Conservation (phyloP, 1,284 basidiomycete genomes). For the Amylostereum areolatum region DNA sequence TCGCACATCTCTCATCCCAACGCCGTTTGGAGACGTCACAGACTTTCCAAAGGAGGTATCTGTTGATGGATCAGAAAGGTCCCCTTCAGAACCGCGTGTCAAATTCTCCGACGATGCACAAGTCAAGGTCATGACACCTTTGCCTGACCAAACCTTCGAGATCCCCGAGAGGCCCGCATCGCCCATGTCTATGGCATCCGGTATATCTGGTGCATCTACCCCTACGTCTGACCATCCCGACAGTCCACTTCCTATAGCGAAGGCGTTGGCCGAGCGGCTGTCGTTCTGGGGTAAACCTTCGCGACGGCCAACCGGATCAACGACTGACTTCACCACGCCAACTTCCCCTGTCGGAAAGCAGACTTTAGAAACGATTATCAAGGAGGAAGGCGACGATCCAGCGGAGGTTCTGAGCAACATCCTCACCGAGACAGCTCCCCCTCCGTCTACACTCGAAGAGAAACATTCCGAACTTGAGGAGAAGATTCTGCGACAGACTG, state of each 20-base stretch:
- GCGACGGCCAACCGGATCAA: conserved; percentile 20
- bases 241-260: conserved; percentile 46
- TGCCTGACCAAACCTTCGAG: conserved; percentile 17
- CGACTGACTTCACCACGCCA: conserved; percentile 17
- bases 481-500: conserved; percentile 70
- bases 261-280: conserved; percentile 54
- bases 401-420: conserved; percentile 48
- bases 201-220: conserved; percentile 47
- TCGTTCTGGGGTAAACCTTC: conserved; percentile 68
- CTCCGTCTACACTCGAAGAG: conserved; percentile 56
- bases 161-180: conserved; percentile 24
- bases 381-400: conserved; percentile 40
- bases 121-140: conserved; percentile 36
- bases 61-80: not conserved
- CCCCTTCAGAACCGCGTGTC: conserved; percentile 28
- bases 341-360: conserved; percentile 28
- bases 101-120: conserved; percentile 41
- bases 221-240: conserved; percentile 45
- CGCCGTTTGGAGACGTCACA: conserved; percentile 10
- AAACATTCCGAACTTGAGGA: conserved; percentile 66
- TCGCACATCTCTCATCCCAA: conserved; percentile 38
- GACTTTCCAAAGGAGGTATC: not conserved
- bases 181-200: conserved; percentile 35
- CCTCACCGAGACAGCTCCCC: conserved; percentile 49
- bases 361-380: conserved; percentile 46